Evolutionary conservation across 352 stramenopile species (phyloP).

Genomic region (Globisporangium paroecandrum): DNA sequence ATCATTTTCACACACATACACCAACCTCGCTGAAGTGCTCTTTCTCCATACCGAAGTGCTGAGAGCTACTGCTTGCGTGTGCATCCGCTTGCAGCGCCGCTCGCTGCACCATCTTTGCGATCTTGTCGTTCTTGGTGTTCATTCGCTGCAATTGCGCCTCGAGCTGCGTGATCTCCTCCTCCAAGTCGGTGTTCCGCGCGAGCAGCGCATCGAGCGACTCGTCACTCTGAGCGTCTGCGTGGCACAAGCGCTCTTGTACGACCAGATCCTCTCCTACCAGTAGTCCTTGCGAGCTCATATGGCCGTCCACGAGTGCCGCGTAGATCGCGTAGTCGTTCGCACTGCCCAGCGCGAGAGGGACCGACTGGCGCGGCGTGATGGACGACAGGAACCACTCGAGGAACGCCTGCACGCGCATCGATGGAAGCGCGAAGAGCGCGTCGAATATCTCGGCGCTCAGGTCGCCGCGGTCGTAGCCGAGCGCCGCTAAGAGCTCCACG

Average conservation of each 20-base stretch:
- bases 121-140: constrained; percentile 25
- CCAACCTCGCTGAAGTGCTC: constrained; percentile 26
- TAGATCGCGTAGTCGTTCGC: constrained; percentile 31
- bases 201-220: constrained; percentile 30
- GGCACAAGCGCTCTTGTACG: constrained; percentile 19
- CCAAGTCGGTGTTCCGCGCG: constrained; percentile 21
- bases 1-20: not conserved
- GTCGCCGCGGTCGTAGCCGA: constrained; percentile 33
- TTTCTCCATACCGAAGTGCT: constrained; percentile 12
- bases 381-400: constrained; percentile 39
- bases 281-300: constrained; percentile 7
- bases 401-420: constrained; percentile 40
- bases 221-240: constrained; percentile 15
- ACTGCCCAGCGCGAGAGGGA: constrained; percentile 21
- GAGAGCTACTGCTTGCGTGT: constrained; percentile 1
- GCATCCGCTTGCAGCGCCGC: constrained; percentile 10
- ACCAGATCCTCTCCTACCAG: constrained; percentile 23
- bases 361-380: constrained; percentile 28
- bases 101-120: constrained; percentile 28
- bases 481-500: constrained; percentile 30
- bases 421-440: constrained; percentile 36
- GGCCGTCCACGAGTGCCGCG: constrained; percentile 17
- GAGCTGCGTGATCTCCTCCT: constrained; percentile 27
- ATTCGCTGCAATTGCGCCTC: constrained; percentile 26
- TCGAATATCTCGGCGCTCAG: constrained; percentile 32